Evolutionary conservation across 1,284 basidiomycete genomes (phyloP).

Genomic region (Ustilago lituana): DNA sequence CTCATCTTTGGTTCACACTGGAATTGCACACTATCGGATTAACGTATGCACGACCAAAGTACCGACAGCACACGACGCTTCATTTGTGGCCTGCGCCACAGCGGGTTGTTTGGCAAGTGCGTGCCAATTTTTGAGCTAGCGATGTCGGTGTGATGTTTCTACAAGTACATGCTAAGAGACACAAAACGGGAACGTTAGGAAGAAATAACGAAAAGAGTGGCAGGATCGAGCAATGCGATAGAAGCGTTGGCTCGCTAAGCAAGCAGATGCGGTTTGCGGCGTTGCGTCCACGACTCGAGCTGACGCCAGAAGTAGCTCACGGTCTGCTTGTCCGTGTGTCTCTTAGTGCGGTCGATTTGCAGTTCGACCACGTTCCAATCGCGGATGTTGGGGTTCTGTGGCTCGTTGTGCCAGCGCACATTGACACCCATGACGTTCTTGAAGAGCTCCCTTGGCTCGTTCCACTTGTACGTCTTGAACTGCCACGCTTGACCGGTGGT

Average conservation of each 20-base stretch:
- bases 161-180: constrained; percentile 40
- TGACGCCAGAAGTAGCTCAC: constrained; percentile 95
- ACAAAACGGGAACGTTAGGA: too few species aligned
- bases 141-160: constrained; percentile 7
- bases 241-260: too few species aligned
- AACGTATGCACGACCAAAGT: too few species aligned
- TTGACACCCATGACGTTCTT: constrained; percentile 76
- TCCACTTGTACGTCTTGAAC: constrained; percentile 95
- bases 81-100: too few species aligned
- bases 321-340: constrained; percentile 94
- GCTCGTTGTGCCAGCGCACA: constrained; percentile 90
- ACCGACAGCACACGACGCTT: too few species aligned
- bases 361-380: constrained; percentile 97
- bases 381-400: constrained; percentile 83
- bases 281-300: constrained; percentile 81
- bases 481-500: constrained; percentile 98
- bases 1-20: too few species aligned
- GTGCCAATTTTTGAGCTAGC: neutral
- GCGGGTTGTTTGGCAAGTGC: too few species aligned
- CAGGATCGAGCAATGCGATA: too few species aligned
- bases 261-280: constrained; percentile 54
- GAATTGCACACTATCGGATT: neutral
- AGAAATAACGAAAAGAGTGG: too few species aligned
- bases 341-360: constrained; percentile 71
- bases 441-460: constrained; percentile 87